These are phyloP conservation scores for Fusarium sp. DNA, from an alignment of 2,329 filamentous ascomycete genomes.

Conservation along the genomic window DNA sequence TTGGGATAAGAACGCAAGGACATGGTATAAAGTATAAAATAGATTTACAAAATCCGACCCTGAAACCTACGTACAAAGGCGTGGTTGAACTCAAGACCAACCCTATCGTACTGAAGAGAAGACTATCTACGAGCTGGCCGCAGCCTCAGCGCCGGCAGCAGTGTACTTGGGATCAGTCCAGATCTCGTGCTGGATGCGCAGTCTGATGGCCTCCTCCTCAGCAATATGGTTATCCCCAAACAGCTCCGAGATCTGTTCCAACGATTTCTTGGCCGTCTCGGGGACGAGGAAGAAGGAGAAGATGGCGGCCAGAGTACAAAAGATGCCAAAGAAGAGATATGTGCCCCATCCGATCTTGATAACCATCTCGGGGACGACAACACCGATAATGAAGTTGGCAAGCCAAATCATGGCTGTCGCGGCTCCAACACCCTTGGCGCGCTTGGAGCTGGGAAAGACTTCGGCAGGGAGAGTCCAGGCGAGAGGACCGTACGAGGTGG, in stretches of 20 bases:
- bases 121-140: background rate
- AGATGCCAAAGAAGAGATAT: constrained; percentile 69
- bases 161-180: constrained; percentile 17
- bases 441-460: constrained; percentile 53
- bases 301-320: constrained; percentile 63
- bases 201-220: constrained; percentile 30
- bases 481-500: constrained; percentile 52
- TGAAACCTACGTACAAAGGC: background rate
- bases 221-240: constrained; percentile 31
- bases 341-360: constrained; percentile 63
- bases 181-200: constrained; percentile 22
- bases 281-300: constrained; percentile 51
- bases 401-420: constrained; percentile 56
- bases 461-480: constrained; percentile 57
- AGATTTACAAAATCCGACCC: too few species aligned
- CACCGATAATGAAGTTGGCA: constrained; percentile 58
- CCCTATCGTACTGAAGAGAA: rapidly evolving
- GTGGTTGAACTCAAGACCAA: background rate
- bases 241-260: constrained; percentile 41
- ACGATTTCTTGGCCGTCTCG: constrained; percentile 35
- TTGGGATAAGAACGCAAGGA: too few species aligned
- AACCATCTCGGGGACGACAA: constrained; percentile 69
- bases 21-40: too few species aligned
- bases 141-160: background rate
- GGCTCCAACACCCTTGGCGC: constrained; percentile 56